Conservation (phyloP, 164 flowering plant genomes). For the Vitis amurensis region DNA sequence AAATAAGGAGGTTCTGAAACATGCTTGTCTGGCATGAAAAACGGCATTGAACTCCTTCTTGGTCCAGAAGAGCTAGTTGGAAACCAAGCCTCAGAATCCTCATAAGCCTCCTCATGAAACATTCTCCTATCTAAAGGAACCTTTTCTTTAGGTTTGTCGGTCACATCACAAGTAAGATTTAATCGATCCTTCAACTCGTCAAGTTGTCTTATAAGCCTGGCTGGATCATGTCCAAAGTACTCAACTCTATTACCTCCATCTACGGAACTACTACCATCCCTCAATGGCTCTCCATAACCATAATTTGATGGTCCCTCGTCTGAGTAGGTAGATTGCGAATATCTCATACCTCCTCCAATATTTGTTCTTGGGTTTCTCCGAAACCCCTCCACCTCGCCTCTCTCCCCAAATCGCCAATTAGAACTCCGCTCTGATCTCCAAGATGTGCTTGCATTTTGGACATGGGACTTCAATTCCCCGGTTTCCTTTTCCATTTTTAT, state of each 20-base stretch:
- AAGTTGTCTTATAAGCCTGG: conserved; percentile 66
- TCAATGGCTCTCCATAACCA: conserved; percentile 24
- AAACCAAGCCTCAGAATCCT: conserved; percentile 29
- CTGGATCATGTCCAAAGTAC: conserved; percentile 58
- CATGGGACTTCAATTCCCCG: conserved; percentile 7
- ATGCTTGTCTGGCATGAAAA: conserved; percentile 28
- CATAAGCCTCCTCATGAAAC: conserved; percentile 37
- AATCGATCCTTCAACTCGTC: conserved; percentile 77
- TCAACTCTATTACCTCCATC: conserved; percentile 36
- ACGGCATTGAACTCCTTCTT: conserved; percentile 27
- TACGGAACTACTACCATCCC: conserved; percentile 9
- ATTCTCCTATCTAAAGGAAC: conserved; percentile 37
- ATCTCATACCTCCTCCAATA: conserved; percentile 21
- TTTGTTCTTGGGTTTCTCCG: conserved; percentile 14
- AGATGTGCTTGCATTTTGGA: neutral
- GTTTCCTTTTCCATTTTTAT: conserved; percentile 5
- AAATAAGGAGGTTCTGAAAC: conserved; percentile 30
- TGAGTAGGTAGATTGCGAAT: conserved; percentile 18
- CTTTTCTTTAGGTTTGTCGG: conserved; percentile 45
- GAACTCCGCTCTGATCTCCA: conserved; percentile 6
- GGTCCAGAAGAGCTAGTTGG: conserved; percentile 30
- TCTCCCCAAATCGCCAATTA: conserved; percentile 12
- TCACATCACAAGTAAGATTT: conserved; percentile 47
- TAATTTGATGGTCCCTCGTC: conserved; percentile 38
- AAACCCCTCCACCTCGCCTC: conserved; percentile 14